phyloP scores from a whole-genome alignment of 2,329 filamentous ascomycete genomes.

The Aureobasidium lini region DNA sequence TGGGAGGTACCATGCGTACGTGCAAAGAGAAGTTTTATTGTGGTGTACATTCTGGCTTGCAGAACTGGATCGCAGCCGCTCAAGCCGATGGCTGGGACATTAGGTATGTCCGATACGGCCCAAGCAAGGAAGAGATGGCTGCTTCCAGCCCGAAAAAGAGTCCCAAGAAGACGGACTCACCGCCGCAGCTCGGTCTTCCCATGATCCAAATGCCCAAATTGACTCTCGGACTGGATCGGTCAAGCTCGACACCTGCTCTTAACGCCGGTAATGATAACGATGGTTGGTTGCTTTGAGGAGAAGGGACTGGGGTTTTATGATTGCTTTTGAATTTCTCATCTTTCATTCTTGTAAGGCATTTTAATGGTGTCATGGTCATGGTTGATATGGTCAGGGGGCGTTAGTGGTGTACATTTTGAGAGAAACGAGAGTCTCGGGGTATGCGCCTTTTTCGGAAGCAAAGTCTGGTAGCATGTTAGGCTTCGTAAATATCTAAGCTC shows the following conservation, averaged over 20 bases:
- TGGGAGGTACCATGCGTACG: conserved; percentile 74
- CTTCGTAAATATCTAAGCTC: conserved; percentile 1
- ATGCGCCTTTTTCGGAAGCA: not conserved
- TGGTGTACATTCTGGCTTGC: conserved; percentile 78
- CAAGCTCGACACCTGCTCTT: conserved; percentile 1
- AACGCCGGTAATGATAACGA: conserved; percentile 15
- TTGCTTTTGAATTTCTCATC: not conserved
- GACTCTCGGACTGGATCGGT: conserved; percentile 13
- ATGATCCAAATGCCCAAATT: conserved; percentile 10
- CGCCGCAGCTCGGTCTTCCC: conserved; percentile 14
- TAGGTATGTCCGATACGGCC: conserved; percentile 69
- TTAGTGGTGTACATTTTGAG: not conserved
- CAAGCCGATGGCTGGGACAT: conserved; percentile 84
- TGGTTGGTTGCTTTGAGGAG: conserved; percentile 15
- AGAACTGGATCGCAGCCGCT: conserved; percentile 84
- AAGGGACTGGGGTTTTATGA: not conserved
- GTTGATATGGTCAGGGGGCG: not conserved
- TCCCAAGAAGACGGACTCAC: conserved; percentile 13
- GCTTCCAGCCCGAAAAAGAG: conserved; percentile 35
- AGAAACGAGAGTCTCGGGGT: not conserved
- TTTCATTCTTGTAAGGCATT: conserved; percentile 4
- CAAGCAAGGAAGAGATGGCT: conserved; percentile 36
- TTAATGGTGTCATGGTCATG: not conserved
- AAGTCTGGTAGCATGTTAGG: not conserved
- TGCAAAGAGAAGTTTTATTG: conserved; percentile 99